phyloP scores from a whole-genome alignment of 495 filamentous ascomycete species.

The Xylaria castorea region DNA sequence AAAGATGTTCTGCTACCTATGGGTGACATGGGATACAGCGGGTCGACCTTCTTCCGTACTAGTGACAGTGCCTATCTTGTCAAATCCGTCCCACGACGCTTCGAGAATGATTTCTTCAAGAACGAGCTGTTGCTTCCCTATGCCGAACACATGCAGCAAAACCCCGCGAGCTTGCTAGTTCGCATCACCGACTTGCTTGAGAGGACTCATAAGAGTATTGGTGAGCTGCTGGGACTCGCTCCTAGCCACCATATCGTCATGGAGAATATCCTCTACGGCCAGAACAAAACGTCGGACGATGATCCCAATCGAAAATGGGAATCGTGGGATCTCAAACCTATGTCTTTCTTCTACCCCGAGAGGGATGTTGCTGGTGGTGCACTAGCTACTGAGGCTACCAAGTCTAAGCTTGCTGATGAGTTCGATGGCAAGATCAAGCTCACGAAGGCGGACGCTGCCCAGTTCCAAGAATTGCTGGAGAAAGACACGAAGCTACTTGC shows the following conservation, averaged over 20 bases:
- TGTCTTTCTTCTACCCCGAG: slow-evolving; percentile 74
- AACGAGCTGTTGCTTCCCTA: slow-evolving; percentile 67
- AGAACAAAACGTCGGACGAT: slow-evolving; percentile 47
- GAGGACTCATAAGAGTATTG: slow-evolving; percentile 59
- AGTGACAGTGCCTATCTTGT: slow-evolving; percentile 65
- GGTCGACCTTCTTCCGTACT: slow-evolving; percentile 74
- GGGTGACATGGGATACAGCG: slow-evolving; percentile 66
- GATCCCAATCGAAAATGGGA: slow-evolving; percentile 61
- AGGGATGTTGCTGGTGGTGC: slow-evolving; percentile 66
- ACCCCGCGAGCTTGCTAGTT: slow-evolving; percentile 65
- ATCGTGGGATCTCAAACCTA: slow-evolving; percentile 73
- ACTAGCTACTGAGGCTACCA: slow-evolving; percentile 64
- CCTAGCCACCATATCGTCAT: slow-evolving; percentile 75
- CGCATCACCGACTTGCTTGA: slow-evolving; percentile 73
- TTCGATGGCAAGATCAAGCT: slow-evolving; percentile 71
- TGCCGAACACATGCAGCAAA: slow-evolving; percentile 61
- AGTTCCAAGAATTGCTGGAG: slow-evolving; percentile 56
- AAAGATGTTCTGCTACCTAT: slow-evolving; percentile 48
- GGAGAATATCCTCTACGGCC: slow-evolving; percentile 71
- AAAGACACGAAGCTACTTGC: slow-evolving; percentile 66
- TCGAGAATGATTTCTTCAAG: slow-evolving; percentile 72
- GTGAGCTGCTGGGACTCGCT: slow-evolving; percentile 58
- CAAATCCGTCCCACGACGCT: slow-evolving; percentile 70
- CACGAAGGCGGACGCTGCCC: slow-evolving; percentile 53
- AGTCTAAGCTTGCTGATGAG: slow-evolving; percentile 64